A percentile compares a stretch with the other conserved stretches of the same genome.
Evolutionary conservation across 805 yeast species (phyloP).

Genomic region (Hanseniaspora mollemarum): DNA sequence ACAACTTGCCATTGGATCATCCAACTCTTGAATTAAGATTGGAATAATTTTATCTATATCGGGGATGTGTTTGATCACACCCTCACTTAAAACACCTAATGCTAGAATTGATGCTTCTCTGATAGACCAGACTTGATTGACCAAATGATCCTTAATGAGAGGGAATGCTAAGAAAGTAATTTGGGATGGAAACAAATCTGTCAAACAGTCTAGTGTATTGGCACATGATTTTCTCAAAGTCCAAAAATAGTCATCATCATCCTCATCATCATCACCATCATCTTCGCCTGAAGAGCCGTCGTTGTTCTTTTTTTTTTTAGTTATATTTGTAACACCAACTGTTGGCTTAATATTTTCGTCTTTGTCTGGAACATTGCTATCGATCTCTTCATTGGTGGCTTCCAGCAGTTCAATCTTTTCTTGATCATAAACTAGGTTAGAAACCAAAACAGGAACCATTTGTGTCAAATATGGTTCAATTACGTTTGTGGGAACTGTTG

Average conservation of each 20-base stretch:
- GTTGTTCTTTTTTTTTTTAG: conserved; percentile 32
- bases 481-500: conserved; percentile 41
- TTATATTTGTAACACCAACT: conserved; percentile 38
- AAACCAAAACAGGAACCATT: conserved; percentile 66
- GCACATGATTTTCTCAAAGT: conserved; percentile 88
- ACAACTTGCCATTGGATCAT: conserved; percentile 69
- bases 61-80: conserved; percentile 61
- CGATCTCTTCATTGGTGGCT: conserved; percentile 44
- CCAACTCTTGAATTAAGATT: conserved; percentile 65
- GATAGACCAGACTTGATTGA: conserved; percentile 68
- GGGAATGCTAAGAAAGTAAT: conserved; percentile 65
- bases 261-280: conserved; percentile 64
- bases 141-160: conserved; percentile 55
- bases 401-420: conserved; percentile 63
- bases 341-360: conserved; percentile 82
- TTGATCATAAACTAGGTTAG: conserved; percentile 79
- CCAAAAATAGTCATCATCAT: conserved; percentile 67
- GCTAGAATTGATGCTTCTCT: conserved; percentile 91
- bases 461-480: conserved; percentile 47
- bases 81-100: conserved; percentile 87
- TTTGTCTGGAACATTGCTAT: conserved; percentile 64
- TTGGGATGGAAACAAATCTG: conserved; percentile 53
- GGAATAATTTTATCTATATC: conserved; percentile 73
- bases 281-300: conserved; percentile 37
- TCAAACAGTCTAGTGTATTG: conserved; percentile 75